These are phyloP conservation scores for Suillus brevipes DNA, from an alignment of 768 basidiomycete species.

Conservation along the genomic window DNA sequence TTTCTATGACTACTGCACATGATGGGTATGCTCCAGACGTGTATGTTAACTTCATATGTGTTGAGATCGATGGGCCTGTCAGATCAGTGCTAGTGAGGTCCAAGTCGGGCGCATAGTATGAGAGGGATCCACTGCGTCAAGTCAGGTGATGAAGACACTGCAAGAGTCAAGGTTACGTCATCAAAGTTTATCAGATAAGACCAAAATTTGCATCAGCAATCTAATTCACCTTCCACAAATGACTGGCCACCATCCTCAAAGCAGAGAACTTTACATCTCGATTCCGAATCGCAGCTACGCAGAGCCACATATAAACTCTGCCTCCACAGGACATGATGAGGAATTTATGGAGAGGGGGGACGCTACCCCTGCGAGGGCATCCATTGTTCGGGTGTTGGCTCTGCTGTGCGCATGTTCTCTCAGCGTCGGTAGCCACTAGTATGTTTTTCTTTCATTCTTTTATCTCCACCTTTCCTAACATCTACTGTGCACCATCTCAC, in stretches of 20 bases:
- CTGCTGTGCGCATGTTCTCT: conserved; percentile 71
- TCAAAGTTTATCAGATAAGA: not conserved
- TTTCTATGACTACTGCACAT: not conserved
- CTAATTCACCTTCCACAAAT: not conserved
- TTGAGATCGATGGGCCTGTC: not conserved
- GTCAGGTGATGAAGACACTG: too few relatives aligned
- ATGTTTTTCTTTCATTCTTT: conserved; percentile 21
- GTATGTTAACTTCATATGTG: not conserved
- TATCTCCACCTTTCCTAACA: conserved; percentile 7
- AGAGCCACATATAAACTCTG: not conserved
- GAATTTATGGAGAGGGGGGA: conserved; percentile 4
- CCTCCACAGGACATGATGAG: not conserved
- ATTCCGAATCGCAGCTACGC: not conserved
- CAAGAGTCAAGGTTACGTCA: not conserved
- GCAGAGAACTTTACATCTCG: not conserved
- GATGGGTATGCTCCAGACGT: not conserved
- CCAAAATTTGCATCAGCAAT: too few relatives aligned
- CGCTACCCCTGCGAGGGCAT: conserved; percentile 34
- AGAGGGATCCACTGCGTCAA: too few relatives aligned
- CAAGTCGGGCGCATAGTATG: too few relatives aligned
- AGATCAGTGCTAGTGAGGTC: too few relatives aligned
- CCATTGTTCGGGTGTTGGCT: conserved; percentile 57
- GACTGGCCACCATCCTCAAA: not conserved
- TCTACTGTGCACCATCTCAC: not conserved
- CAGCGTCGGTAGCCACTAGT: conserved; percentile 81